Evolutionary conservation across 1,139 yeast genomes (phyloP).

Genomic region (Nadsonia commutata): DNA sequence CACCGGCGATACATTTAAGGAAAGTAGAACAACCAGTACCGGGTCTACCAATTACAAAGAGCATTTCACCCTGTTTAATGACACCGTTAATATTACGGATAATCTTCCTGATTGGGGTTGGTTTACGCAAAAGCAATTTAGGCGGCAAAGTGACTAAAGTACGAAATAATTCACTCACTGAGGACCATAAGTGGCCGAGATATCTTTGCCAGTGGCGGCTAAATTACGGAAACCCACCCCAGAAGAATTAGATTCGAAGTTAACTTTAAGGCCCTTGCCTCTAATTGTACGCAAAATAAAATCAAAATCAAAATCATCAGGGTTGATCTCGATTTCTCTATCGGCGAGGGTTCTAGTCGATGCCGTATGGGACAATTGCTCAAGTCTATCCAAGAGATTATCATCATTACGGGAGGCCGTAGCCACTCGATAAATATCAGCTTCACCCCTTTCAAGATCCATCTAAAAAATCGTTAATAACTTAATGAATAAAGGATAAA

Average conservation of each 20-base stretch:
- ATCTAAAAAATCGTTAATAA: no score
- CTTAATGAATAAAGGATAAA: no score
- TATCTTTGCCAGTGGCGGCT: constrained; percentile 36
- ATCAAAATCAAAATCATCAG: constrained; percentile 28
- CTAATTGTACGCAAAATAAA: constrained; percentile 16
- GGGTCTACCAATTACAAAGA: constrained; percentile 45
- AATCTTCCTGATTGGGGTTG: background rate
- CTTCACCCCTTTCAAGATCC: no score
- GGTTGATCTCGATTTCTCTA: constrained; percentile 25
- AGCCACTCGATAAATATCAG: no score
- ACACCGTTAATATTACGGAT: constrained; percentile 5
- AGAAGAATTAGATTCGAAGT: constrained; percentile 26
- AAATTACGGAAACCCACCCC: constrained; percentile 34
- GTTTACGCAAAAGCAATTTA: background rate
- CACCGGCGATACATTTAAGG: constrained; percentile 39
- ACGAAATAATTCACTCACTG: constrained; percentile 30
- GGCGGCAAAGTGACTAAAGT: constrained; percentile 21
- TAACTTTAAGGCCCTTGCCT: constrained; percentile 26
- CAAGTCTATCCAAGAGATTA: constrained; percentile 24
- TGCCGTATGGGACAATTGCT: constrained; percentile 28
- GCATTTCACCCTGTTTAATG: constrained; percentile 35
- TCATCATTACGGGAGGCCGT: no score
- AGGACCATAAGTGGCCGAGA: constrained; percentile 38
- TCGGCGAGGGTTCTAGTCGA: constrained; percentile 26
- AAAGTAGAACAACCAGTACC: constrained; percentile 53